Evolutionary conservation across 805 yeast genomes (phyloP), one percentile per base, ranked within the genome.

Genomic region (Starmerella vaccinii): DNA sequence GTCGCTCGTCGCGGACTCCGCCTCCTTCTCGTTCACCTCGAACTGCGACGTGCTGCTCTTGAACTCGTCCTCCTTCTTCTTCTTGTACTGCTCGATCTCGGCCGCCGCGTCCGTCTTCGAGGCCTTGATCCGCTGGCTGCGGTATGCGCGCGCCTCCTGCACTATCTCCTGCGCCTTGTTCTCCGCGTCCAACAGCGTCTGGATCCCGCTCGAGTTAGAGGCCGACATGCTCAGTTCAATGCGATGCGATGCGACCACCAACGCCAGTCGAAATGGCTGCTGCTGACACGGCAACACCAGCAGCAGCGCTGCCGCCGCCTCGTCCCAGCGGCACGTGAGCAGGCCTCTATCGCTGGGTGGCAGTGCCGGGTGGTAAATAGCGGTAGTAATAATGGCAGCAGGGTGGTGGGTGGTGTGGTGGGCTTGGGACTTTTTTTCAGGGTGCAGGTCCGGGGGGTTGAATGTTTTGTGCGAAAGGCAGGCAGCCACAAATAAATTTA

Each of bases 161-260:
- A 92, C 97, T 57, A 89, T 84, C 61, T 82, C 89, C 61, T 95
- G 97, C n/a, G 98, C 97, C 63, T 86, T 90, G 71, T 84, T 87
- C 73, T 92, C 98, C 56, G 97, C 95, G 65, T 76, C 81, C 55
- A 81, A 72, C 52, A 81, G 76, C 57, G 84, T 78, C 72, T 81
- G 84, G 62, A 81, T 81, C 60, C 86, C 87, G 50, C 75, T 65
- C 32, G 75, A 69, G 61, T 65, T 69, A 50, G 71, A 71, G 40
- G 72, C 72, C 53, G 73, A 69, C 73, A 68, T 57, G 13, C 13
- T 13, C 13, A 4, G 22, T 19, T 26, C 23, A 16, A 13, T n/a
- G n/a, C n/a, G n/a, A n/a, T n/a, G n/a, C n/a, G n/a, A n/a, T n/a
- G n/a, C n/a, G n/a, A n/a, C n/a, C n/a, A n/a, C n/a, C n/a, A n/a